Percentiles rank a stretch among this genome's conserved stretches.
Evolutionary conservation across 2,329 filamentous ascomycete species (phyloP).

Genomic region (Fusarium nisikadoi): DNA sequence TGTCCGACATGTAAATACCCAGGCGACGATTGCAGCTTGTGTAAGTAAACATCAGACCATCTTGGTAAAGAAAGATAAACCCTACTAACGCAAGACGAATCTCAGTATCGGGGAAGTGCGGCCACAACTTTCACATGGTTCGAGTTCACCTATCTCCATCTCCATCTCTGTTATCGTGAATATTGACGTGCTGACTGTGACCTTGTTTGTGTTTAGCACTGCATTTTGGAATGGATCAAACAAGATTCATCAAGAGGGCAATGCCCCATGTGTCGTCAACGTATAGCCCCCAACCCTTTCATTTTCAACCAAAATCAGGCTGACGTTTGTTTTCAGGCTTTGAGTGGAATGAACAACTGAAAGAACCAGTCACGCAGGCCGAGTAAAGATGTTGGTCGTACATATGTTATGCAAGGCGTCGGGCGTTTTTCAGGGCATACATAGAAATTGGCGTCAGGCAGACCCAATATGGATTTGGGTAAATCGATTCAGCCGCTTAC

Average conservation of each 20-base stretch:
- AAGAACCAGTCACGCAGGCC: slow-evolving; percentile 45
- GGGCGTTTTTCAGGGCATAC: slow-evolving; percentile 37
- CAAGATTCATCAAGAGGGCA: slow-evolving; percentile 93
- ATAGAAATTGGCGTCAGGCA: slow-evolving; percentile 15
- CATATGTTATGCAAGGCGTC: slow-evolving; percentile 24
- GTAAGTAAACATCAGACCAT: slow-evolving; percentile 63
- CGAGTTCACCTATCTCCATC: slow-evolving; percentile 36
- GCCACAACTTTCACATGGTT: slow-evolving; percentile 98
- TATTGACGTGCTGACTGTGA: slow-evolving; percentile 32
- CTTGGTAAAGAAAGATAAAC: background rate
- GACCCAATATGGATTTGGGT: slow-evolving; percentile 4
- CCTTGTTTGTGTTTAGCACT: slow-evolving; percentile 71
- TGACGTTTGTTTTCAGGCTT: slow-evolving; percentile 48
- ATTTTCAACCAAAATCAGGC: background rate
- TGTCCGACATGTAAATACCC: slow-evolving; percentile 98
- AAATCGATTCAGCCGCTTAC: slow-evolving; percentile 5
- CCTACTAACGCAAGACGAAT: slow-evolving; percentile 29
- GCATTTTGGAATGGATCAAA: slow-evolving; percentile 94
- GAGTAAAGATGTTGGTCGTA: slow-evolving; percentile 42
- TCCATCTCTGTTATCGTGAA: background rate
- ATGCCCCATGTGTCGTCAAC: slow-evolving; percentile 97
- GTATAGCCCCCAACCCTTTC: slow-evolving; percentile 58
- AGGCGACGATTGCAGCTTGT: slow-evolving; percentile 91
- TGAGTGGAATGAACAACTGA: slow-evolving; percentile 54
- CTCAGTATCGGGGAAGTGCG: slow-evolving; percentile 89